Evolutionary conservation across 1,284 basidiomycete species (phyloP), one percentile per base, ranked within the genome.

Genomic region (Trichosporon asahii): DNA sequence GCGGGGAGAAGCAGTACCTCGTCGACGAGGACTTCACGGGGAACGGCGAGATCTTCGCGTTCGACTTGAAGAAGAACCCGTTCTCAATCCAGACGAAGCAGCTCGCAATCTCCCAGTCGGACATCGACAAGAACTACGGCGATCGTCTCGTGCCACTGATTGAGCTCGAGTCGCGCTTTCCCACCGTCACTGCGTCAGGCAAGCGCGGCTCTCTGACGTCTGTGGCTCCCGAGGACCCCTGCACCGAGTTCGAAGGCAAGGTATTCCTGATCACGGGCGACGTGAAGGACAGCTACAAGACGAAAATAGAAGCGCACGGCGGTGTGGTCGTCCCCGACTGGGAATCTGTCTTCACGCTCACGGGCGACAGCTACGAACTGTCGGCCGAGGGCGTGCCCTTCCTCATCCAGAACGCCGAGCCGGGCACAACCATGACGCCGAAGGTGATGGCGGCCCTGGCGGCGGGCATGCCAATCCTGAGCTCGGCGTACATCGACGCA

Each of bases 401-500:
- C 15, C 85, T 93, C 27, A 90, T 94, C 77, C 85, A 93, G 27
- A 75, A 93, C 15, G 88, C 90, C 0, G 88, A 91, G 72, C 86
- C 88, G 31, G 79, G 85, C 8, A 61, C 57, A 12, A 61, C 86
- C 70, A 87, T 88, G 70, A 94, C 91, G 72, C 86, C 90, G 3
- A 95, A 94, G 79, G 93, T 88, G 76, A 85, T 95, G 66, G 86
- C 90, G 5, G 92, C 93, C 6, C 86, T 96, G 33, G 92, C 91
- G 0, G 84, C 94, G 31, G 94, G 94, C 6, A 89, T 96, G 64
- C 94, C 94, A 0, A 93, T 92, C 75, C 77, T 96, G n/a, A 87
- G 87, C 0, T 80, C 86, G 3, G 82, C 86, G 2, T 95, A 90
- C 87, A 70, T 93, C 18, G 76, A 85, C 11, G 85, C 86, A 27